phyloP scores from a whole-genome alignment of 1,284 basidiomycete species.

The Tetrapyrgos nigripes region DNA sequence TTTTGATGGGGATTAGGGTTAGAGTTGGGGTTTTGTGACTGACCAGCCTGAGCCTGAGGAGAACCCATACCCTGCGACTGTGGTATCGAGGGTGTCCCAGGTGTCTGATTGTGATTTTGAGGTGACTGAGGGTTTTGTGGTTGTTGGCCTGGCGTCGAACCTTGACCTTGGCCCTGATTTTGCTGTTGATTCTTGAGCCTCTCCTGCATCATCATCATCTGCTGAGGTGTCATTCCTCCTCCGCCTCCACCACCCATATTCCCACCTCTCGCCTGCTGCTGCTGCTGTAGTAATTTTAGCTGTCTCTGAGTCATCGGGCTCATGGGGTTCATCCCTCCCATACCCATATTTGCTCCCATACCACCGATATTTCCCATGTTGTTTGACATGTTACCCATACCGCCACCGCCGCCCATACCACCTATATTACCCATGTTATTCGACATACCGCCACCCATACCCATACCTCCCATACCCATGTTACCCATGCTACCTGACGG shows the following conservation, averaged over 20 bases:
- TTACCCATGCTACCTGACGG: constrained; percentile 14
- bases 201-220: constrained; percentile 40
- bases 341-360: constrained; percentile 24
- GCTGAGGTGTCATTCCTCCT: constrained; percentile 22
- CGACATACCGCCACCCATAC: constrained; percentile 8
- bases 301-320: constrained; percentile 26
- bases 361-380: neutral
- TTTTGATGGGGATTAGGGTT: too few species aligned
- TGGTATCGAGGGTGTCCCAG: constrained; percentile 27
- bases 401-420: constrained; percentile 13
- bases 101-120: too few species aligned
- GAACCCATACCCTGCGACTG: too few species aligned
- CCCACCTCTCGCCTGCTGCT: constrained; percentile 19
- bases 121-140: neutral
- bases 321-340: constrained; percentile 29
- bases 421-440: constrained; percentile 5
- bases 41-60: too few species aligned
- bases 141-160: constrained; percentile 36
- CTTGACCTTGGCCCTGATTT: constrained; percentile 33
- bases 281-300: constrained; percentile 31
- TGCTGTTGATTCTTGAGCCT: constrained; percentile 35
- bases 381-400: constrained; percentile 30
- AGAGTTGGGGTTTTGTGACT: too few species aligned
- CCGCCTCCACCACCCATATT: constrained; percentile 11
- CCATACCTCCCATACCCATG: constrained; percentile 15